A percentile compares a stretch with the other conserved stretches of the same genome.
Conservation (phyloP, 768 basidiomycete species). For the Leccinum aurantiacum region DNA sequence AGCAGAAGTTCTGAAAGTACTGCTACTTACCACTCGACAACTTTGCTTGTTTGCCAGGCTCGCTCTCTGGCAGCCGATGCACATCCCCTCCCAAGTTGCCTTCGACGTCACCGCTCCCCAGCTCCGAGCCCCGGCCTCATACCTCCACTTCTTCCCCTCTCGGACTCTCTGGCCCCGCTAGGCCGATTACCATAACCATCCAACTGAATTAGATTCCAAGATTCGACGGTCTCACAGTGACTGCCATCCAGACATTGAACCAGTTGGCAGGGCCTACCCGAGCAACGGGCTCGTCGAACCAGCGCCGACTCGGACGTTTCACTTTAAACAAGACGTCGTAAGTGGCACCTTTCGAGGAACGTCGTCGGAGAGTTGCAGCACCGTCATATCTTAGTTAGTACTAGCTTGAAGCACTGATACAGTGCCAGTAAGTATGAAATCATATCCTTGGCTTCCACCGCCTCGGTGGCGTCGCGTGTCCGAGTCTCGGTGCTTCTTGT, state of each 20-base stretch:
- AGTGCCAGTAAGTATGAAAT: background rate
- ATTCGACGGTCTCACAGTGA: background rate
- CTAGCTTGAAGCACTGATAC: background rate
- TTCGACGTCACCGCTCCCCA: background rate
- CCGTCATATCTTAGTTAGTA: background rate
- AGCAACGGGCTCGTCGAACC: background rate
- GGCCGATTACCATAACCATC: background rate
- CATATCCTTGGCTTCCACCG: background rate
- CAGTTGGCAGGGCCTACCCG: background rate
- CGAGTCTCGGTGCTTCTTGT: background rate
- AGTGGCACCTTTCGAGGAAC: background rate
- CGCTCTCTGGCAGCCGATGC: background rate
- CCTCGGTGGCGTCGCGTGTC: background rate
- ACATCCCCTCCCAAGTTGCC: background rate
- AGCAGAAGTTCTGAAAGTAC: too few relatives aligned
- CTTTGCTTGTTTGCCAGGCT: background rate
- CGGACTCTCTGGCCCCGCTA: background rate
- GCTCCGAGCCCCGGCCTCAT: background rate
- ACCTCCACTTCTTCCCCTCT: background rate
- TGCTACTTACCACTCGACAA: background rate
- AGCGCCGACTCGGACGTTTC: background rate
- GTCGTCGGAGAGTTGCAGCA: background rate
- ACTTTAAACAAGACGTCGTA: background rate
- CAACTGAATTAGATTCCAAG: background rate
- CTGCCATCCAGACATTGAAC: background rate